Evolutionary conservation across 495 filamentous ascomycete species (phyloP).

Genomic region (Talaromyces adpressus): DNA sequence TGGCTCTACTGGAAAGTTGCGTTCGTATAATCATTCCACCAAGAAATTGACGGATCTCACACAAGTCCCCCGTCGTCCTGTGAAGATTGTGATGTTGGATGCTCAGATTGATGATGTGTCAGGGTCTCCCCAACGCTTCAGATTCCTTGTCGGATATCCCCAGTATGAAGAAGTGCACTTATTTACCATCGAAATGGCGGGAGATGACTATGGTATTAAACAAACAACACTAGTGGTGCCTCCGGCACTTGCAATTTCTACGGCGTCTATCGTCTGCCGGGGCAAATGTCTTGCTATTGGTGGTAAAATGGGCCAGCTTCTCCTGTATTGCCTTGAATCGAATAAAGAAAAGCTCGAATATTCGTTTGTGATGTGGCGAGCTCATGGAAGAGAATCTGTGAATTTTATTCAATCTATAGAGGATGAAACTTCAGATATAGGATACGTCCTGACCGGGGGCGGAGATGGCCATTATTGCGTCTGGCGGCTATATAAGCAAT

Average conservation of each 20-base stretch:
- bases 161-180: slow-evolving; percentile 22
- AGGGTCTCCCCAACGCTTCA: slow-evolving; percentile 10
- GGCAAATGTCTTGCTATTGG: slow-evolving; percentile 56
- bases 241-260: slow-evolving; percentile 27
- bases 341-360: slow-evolving; percentile 15
- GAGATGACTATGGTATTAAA: slow-evolving; percentile 1
- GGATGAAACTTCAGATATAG: slow-evolving; percentile 17
- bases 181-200: slow-evolving; percentile 18
- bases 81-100: slow-evolving; percentile 14
- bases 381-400: slow-evolving; percentile 61
- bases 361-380: slow-evolving; percentile 18
- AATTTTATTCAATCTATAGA: slow-evolving; percentile 48
- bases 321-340: slow-evolving; percentile 37
- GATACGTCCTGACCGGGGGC: slow-evolving; percentile 53
- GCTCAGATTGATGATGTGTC: not conserved
- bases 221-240: slow-evolving; percentile 20
- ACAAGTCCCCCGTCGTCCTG: not conserved
- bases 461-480: slow-evolving; percentile 70
- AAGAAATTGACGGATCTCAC: slow-evolving; percentile 13
- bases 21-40: slow-evolving; percentile 28
- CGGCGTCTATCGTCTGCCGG: slow-evolving; percentile 28
- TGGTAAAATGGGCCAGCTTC: slow-evolving; percentile 55
- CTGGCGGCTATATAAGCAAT: slow-evolving; percentile 21
- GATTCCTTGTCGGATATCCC: slow-evolving; percentile 26
- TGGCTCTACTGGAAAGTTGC: slow-evolving; percentile 22